Percentiles rank a stretch among this genome's conserved stretches.
These are phyloP conservation scores for Mortierella claussenii DNA, from an alignment of 192 early-diverging fungal genomes.

Conservation along the genomic window DNA sequence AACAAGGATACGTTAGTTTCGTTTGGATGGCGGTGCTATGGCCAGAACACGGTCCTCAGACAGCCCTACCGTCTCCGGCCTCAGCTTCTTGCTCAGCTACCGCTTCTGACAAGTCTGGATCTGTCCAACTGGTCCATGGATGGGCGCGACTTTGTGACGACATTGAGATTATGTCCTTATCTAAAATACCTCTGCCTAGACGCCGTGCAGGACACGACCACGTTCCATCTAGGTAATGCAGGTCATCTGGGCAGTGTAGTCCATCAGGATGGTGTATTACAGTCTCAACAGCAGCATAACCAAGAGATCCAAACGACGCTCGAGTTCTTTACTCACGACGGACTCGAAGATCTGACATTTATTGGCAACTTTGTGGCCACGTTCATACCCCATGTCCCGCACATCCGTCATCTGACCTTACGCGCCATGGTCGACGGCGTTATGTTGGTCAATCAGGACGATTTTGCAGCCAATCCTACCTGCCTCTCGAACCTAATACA, in stretches of 20 bases:
- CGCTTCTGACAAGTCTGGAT: background rate
- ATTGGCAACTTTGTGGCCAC: constrained; percentile 17
- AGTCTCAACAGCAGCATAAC: too few species aligned
- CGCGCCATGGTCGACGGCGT: too few species aligned
- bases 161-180: constrained; percentile 12
- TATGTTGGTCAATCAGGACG: too few species aligned
- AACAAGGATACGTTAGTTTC: background rate
- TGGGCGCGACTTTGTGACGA: constrained; percentile 15
- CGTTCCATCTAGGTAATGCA: too few species aligned
- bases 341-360: constrained; percentile 1
- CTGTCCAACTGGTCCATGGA: constrained; percentile 28
- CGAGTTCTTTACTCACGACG: constrained; percentile 6
- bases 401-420: constrained; percentile 5
- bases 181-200: constrained; percentile 12
- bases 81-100: constrained; percentile 2
- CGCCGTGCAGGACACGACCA: too few species aligned
- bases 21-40: constrained; percentile 31
- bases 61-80: constrained; percentile 13
- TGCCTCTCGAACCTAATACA: background rate
- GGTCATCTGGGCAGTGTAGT: too few species aligned
- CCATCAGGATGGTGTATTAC: too few species aligned
- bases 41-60: constrained; percentile 1
- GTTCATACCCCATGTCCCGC: constrained; percentile 12
- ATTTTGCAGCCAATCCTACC: background rate
- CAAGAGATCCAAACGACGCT: too few species aligned